Evolutionary conservation across 345 rosid genomes (phyloP).

Genomic region (Aquilaria yunnanensis): DNA sequence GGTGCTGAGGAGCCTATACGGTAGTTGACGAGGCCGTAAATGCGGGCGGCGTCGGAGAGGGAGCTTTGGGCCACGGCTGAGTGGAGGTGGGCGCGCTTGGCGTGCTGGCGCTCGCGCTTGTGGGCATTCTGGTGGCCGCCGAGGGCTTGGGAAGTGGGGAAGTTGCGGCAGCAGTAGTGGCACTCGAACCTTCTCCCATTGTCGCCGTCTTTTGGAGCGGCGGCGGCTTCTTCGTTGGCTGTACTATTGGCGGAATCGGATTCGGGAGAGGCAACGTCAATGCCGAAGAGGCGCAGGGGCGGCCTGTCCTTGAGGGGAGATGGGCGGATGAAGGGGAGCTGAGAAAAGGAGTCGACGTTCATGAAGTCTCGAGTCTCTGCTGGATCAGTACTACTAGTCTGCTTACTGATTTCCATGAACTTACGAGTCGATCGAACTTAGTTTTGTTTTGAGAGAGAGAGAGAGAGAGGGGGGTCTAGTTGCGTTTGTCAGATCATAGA

Average conservation of each 20-base stretch:
- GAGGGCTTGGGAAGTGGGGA: conserved; percentile 97
- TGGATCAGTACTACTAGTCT: too few species aligned
- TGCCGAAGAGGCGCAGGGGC: conserved; percentile 82
- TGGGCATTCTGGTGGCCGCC: conserved; percentile 99
- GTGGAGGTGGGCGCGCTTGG: conserved; percentile 75
- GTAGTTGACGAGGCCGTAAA: conserved; percentile 56
- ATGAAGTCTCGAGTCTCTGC: conserved; percentile 37
- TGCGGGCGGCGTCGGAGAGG: conserved; percentile 42
- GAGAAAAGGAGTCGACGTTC: conserved; percentile 49
- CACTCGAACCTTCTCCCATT: conserved; percentile 78
- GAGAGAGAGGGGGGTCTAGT: too few species aligned
- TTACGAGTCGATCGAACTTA: too few species aligned
- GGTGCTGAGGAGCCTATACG: conserved; percentile 28
- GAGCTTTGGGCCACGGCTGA: conserved; percentile 55
- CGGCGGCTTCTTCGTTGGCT: conserved; percentile 24
- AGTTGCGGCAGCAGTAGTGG: conserved; percentile 91
- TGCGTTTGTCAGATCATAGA: too few species aligned
- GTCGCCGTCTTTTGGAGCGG: conserved; percentile 24
- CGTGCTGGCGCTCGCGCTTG: conserved; percentile 95
- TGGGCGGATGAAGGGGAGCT: conserved; percentile 63
- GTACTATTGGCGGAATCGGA: background rate
- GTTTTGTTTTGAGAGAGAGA: too few species aligned
- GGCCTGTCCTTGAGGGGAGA: conserved; percentile 48
- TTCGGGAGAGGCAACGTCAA: conserved; percentile 43
- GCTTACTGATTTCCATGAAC: too few species aligned